These are phyloP conservation scores for Pseudogymnoascus sp. DNA, from an alignment of 2,329 filamentous ascomycete species.

Conservation along the genomic window DNA sequence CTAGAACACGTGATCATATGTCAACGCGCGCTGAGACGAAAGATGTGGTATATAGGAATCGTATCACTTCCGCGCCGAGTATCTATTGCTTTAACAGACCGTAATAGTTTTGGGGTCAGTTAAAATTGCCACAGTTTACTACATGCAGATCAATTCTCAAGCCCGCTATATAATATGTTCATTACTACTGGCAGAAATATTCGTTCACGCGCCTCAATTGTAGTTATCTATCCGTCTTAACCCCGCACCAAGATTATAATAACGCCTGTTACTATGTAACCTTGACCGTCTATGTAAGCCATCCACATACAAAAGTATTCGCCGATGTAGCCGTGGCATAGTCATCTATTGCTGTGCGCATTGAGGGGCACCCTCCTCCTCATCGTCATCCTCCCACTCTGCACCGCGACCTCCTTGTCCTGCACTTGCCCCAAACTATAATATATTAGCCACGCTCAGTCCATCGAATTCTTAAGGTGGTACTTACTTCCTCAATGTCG, in stretches of 20 bases:
- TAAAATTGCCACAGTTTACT: neutral
- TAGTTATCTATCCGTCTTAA: constrained; percentile 3
- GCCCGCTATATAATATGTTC: neutral
- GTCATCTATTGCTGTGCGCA: constrained; percentile 40
- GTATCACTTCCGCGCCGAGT: neutral
- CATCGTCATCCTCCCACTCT: constrained; percentile 65
- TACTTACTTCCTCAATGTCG: constrained; percentile 67
- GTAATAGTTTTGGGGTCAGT: neutral
- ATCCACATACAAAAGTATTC: constrained; percentile 4
- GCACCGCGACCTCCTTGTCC: constrained; percentile 58
- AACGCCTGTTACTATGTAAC: constrained; percentile 8
- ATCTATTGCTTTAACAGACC: neutral
- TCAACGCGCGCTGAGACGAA: neutral
- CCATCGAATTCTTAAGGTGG: constrained; percentile 10
- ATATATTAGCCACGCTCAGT: constrained; percentile 24
- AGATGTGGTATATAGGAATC: neutral
- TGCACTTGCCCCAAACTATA: constrained; percentile 58
- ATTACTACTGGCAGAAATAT: neutral
- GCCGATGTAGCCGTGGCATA: neutral
- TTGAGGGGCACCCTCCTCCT: constrained; percentile 52
- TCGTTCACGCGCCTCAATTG: neutral
- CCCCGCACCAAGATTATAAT: constrained; percentile 2
- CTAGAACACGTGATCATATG: neutral
- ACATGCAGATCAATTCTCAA: neutral
- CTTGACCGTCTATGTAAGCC: constrained; percentile 4